A percentile compares a stretch with the other conserved stretches of the same genome.
phyloP scores from a whole-genome alignment of 257 asterid genomes.

The Solanum clarkiae region DNA sequence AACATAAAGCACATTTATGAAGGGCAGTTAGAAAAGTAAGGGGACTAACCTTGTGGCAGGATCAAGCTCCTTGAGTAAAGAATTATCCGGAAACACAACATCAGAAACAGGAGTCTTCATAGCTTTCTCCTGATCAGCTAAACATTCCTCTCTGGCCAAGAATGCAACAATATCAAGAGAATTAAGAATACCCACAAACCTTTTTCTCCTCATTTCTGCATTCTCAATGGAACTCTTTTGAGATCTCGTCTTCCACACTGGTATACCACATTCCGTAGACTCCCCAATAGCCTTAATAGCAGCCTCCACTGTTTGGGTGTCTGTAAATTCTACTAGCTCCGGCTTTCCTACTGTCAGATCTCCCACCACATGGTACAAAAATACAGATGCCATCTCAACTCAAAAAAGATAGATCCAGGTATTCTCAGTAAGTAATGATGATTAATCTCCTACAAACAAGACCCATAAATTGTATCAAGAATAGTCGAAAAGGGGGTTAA shows the following conservation, averaged over 20 bases:
- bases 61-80: slow-evolving; percentile 77
- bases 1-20: not conserved
- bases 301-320: slow-evolving; percentile 73
- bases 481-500: not conserved
- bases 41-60: slow-evolving; percentile 76
- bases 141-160: slow-evolving; percentile 57
- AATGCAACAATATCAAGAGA: slow-evolving; percentile 79
- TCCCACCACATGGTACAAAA: slow-evolving; percentile 90
- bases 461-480: not conserved
- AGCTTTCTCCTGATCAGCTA: slow-evolving; percentile 68
- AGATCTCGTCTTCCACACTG: slow-evolving; percentile 82
- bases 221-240: slow-evolving; percentile 43
- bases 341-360: slow-evolving; percentile 99
- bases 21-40: not conserved
- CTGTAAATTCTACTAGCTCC: slow-evolving; percentile 71
- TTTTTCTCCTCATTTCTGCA: slow-evolving; percentile 61
- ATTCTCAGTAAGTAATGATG: not conserved
- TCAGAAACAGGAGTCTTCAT: slow-evolving; percentile 75
- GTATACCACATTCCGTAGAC: slow-evolving; percentile 81
- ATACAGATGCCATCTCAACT: slow-evolving; percentile 64
- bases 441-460: not conserved
- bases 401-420: not conserved
- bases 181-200: slow-evolving; percentile 84
- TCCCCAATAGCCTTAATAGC: slow-evolving; percentile 81
- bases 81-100: slow-evolving; percentile 48